Evolutionary conservation across 495 filamentous ascomycete genomes (phyloP), one percentile per base, ranked within the genome.

Genomic region (Penicillium diatomitis): DNA sequence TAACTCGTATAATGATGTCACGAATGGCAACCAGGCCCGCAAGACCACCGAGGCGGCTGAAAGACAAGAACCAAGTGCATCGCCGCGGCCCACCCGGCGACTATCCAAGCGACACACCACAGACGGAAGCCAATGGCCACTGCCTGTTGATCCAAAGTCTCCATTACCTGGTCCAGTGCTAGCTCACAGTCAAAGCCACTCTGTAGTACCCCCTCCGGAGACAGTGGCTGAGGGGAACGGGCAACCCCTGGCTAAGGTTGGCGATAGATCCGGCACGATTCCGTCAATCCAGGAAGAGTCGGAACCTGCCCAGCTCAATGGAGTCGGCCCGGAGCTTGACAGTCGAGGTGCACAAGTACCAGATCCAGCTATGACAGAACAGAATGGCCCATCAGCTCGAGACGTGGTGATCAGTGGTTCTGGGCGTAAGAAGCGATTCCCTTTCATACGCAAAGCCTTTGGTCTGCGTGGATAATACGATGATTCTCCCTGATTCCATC

Each of bases 341-440:
- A 54, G 49, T 33, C 48, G 61, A 32, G 56, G 59, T 10, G 40
- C 53, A 36, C 52, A 55, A 43, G 41, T 54, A 37, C 55, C 55
- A 11, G 62, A 62, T 27, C 51, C 32, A 12, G 44, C 53, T 38
- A 47, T 48, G 39, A 30, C 43, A 20, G 50, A 60, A 38, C 51
- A 52, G 12, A 45, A 32, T 36, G 41, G 54, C 1, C 39, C 28
- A 4, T 33, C 52, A 1, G 63, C 59, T 8, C 55, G 62, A 11
- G 62, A 70, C 29, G 67, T 71, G 45, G 60, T 69, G 28, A 68
- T 69, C 47, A 62, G 57, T 32, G 56, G 61, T 28, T 64, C 67
- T 7, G 67, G 65, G 34, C 73, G 73, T 46, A 77, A 77, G 61
- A 79, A 72, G 53, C 70, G 73, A 46, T 77, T 79, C 46, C 67